Conservation (phyloP, 257 asterid species). For the Cynanchum wilfordii region DNA sequence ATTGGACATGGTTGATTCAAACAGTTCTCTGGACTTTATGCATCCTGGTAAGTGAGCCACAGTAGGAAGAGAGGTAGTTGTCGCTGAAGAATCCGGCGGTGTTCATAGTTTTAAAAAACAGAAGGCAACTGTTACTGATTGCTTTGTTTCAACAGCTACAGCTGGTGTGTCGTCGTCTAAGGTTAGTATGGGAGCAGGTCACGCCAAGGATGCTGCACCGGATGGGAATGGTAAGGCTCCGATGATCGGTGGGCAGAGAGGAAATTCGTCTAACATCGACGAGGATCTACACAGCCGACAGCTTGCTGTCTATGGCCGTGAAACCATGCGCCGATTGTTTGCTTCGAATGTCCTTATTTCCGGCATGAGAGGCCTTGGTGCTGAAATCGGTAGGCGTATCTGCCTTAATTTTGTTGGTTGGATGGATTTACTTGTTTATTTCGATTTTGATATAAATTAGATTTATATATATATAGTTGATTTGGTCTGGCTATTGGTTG, state of each 20-base stretch:
- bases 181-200: slow-evolving; percentile 21
- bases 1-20: slow-evolving; percentile 22
- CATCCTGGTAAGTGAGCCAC: slow-evolving; percentile 32
- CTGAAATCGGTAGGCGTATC: slow-evolving; percentile 57
- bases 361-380: slow-evolving; percentile 93
- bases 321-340: slow-evolving; percentile 84
- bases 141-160: slow-evolving; percentile 12
- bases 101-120: slow-evolving; percentile 19
- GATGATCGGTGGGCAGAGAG: neutral
- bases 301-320: slow-evolving; percentile 94
- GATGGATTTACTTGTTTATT: neutral
- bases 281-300: slow-evolving; percentile 99
- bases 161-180: slow-evolving; percentile 15
- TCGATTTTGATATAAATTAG: neutral
- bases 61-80: slow-evolving; percentile 16
- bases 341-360: slow-evolving; percentile 80
- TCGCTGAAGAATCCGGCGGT: slow-evolving; percentile 9
- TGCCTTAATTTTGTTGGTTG: neutral
- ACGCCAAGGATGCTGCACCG: neutral
- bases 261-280: slow-evolving; percentile 61
- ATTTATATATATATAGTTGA: neutral
- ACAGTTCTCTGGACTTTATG: slow-evolving; percentile 33
- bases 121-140: slow-evolving; percentile 8
- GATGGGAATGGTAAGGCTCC: neutral
- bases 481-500: neutral